Percentiles rank a stretch among this genome's conserved stretches.
These are phyloP conservation scores for Chlorophyllum brunneum DNA, from an alignment of 768 basidiomycete genomes.

Conservation along the genomic window DNA sequence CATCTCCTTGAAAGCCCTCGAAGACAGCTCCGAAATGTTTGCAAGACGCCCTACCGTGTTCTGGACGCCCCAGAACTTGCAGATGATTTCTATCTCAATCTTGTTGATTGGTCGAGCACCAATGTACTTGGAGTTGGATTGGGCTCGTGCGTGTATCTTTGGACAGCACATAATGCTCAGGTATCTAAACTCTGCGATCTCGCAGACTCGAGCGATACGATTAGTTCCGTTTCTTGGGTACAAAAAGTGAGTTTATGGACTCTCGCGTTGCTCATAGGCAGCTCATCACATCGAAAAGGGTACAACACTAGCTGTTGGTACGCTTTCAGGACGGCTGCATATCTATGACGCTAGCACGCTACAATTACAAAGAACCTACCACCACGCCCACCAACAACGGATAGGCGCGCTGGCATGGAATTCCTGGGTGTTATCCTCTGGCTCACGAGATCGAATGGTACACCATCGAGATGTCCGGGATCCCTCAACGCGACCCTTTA, in stretches of 20 bases:
- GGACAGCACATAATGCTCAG: conserved; percentile 91
- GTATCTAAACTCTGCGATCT: conserved; percentile 93
- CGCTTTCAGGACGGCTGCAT: conserved; percentile 81
- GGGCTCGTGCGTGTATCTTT: conserved; percentile 90
- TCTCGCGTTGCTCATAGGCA: no score
- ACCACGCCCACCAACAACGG: conserved; percentile 79
- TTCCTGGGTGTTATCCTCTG: conserved; percentile 78
- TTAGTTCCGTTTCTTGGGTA: conserved; percentile 93
- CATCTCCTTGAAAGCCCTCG: conserved; percentile 82
- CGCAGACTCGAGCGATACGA: conserved; percentile 56
- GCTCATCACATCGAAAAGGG: no score
- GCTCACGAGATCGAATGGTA: conserved; percentile 87
- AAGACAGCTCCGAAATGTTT: conserved; percentile 75
- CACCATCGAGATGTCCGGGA: conserved; percentile 92
- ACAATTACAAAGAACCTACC: conserved; percentile 74
- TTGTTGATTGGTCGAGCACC: conserved; percentile 95
- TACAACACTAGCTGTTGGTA: conserved; percentile 88
- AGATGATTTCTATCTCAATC: conserved; percentile 97
- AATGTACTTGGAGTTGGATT: conserved; percentile 95
- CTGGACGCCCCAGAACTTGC: conserved; percentile 96
- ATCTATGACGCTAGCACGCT: conserved; percentile 90
- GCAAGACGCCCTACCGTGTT: conserved; percentile 95
- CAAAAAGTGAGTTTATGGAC: conserved; percentile 45
- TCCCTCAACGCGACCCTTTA: conserved; percentile 57
- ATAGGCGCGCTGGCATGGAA: conserved; percentile 97